Evolutionary conservation across 2,329 filamentous ascomycete species (phyloP).

Genomic region (Remersonia thermophila): DNA sequence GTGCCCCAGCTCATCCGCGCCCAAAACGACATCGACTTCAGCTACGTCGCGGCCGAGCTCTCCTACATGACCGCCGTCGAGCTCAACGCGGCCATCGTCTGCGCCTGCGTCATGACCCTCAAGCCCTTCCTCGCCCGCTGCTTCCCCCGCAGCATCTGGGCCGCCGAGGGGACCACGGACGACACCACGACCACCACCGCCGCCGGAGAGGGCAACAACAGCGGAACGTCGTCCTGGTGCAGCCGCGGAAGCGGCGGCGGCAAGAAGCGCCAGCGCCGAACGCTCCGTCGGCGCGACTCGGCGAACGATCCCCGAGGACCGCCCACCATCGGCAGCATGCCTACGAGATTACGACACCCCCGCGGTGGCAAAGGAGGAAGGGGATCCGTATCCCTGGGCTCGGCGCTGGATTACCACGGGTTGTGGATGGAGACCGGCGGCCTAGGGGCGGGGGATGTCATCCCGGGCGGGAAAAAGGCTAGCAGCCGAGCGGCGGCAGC

Average conservation of each 20-base stretch:
- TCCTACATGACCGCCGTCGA: slow-evolving; percentile 24
- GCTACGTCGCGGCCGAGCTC: slow-evolving; percentile 20
- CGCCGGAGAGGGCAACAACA: too few species aligned
- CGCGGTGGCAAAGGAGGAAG: neutral
- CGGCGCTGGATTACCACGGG: too few species aligned
- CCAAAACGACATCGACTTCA: slow-evolving; percentile 17
- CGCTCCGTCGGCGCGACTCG: neutral
- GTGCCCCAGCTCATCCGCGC: slow-evolving; percentile 18
- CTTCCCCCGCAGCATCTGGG: neutral
- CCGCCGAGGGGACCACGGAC: too few species aligned
- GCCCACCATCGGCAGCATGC: slow-evolving; percentile 9
- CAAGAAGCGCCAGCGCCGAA: neutral
- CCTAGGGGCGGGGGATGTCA: neutral
- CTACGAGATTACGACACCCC: slow-evolving; percentile 1
- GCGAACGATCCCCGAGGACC: neutral
- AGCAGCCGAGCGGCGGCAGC: neutral
- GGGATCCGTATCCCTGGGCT: neutral
- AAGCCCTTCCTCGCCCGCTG: slow-evolving; percentile 20
- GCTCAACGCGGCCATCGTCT: slow-evolving; percentile 24
- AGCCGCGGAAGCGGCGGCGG: neutral
- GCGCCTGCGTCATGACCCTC: slow-evolving; percentile 26
- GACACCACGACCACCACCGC: too few species aligned
- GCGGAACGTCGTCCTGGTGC: neutral
- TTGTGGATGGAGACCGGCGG: slow-evolving; percentile 4
- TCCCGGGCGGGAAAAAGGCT: neutral